phyloP scores from a whole-genome alignment of 1,139 yeast genomes.

The Sugiyamaella pinicola region DNA sequence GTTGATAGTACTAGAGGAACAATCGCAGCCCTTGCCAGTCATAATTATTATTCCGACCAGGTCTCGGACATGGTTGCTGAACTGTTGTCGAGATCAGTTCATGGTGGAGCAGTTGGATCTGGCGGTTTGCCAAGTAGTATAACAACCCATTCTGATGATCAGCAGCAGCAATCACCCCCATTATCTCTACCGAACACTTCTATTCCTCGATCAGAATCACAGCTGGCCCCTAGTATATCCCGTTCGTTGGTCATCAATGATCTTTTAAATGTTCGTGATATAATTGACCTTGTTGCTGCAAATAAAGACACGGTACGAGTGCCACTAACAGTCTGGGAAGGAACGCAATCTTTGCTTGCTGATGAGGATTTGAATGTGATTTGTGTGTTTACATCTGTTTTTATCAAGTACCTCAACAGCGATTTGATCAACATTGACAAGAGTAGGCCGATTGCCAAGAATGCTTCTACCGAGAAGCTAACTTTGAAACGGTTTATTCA shows the following conservation, averaged over 20 bases:
- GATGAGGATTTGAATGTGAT: conserved; percentile 35
- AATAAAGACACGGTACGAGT: conserved; percentile 27
- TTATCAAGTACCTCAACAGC: conserved; percentile 32
- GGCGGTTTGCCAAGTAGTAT: conserved; percentile 4
- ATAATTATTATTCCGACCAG: conserved; percentile 77
- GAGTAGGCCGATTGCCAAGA: conserved; percentile 13
- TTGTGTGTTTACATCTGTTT: conserved; percentile 34
- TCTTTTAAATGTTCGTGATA: conserved; percentile 31
- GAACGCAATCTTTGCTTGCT: conserved; percentile 40
- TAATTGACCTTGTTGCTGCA: conserved; percentile 24
- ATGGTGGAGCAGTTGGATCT: conserved; percentile 11
- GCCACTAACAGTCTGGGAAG: conserved; percentile 40
- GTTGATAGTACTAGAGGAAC: conserved; percentile 41
- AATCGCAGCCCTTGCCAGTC: conserved; percentile 66
- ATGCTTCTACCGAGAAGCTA: conserved; percentile 29
- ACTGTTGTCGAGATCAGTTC: conserved; percentile 1
- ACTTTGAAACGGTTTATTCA: conserved; percentile 31
- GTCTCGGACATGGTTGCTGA: conserved; percentile 73
- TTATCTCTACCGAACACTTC: not conserved
- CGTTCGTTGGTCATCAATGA: conserved; percentile 29
- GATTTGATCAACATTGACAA: conserved; percentile 25
- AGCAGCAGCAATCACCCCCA: not conserved
- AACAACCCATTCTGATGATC: conserved; percentile 6
- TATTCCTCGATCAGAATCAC: not conserved
- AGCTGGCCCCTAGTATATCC: not conserved